These are phyloP conservation scores for Choanephora cucurbitarum DNA, from an alignment of 371 early-diverging fungal genomes.

Conservation along the genomic window DNA sequence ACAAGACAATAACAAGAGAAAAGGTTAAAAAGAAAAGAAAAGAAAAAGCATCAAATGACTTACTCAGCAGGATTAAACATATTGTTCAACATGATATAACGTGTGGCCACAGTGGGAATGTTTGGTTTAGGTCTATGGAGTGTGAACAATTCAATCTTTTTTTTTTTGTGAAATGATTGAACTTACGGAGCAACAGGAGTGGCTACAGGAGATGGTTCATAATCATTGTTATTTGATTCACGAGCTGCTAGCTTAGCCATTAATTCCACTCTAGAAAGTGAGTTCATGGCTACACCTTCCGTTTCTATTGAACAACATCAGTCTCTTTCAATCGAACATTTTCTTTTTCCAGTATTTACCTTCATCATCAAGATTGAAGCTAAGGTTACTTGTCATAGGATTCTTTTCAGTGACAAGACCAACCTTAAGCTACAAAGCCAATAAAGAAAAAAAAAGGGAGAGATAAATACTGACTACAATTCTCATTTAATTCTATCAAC, in stretches of 20 bases:
- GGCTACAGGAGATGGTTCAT: conserved; percentile 2
- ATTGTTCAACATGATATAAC: conserved; percentile 80
- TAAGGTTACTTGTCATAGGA: conserved; percentile 20
- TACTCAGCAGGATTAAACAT: conserved; percentile 94
- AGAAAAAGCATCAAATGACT: conserved; percentile 25
- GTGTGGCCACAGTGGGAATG: conserved; percentile 49
- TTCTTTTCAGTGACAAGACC: conserved; percentile 77
- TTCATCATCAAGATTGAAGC: conserved; percentile 58
- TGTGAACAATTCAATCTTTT: not conserved
- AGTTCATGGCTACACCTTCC: conserved; percentile 70
- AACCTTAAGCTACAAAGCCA: conserved; percentile 68
- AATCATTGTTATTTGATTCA: conserved; percentile 22
- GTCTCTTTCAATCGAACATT: too few species aligned
- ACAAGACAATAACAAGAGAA: conserved; percentile 1
- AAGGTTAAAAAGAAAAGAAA: not conserved
- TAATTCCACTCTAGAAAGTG: conserved; percentile 78
- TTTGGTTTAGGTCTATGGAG: conserved; percentile 38
- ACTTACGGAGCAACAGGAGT: conserved; percentile 28
- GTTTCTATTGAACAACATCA: conserved; percentile 46
- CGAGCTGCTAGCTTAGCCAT: conserved; percentile 85
- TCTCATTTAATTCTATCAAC: too few species aligned
- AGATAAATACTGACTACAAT: too few species aligned
- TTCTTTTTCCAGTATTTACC: conserved; percentile 28
- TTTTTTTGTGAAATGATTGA: not conserved
- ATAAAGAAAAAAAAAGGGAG: conserved; percentile 6